phyloP scores from a whole-genome alignment of 1,284 basidiomycete genomes.

The Anthracocystis panici-leucophaei region DNA sequence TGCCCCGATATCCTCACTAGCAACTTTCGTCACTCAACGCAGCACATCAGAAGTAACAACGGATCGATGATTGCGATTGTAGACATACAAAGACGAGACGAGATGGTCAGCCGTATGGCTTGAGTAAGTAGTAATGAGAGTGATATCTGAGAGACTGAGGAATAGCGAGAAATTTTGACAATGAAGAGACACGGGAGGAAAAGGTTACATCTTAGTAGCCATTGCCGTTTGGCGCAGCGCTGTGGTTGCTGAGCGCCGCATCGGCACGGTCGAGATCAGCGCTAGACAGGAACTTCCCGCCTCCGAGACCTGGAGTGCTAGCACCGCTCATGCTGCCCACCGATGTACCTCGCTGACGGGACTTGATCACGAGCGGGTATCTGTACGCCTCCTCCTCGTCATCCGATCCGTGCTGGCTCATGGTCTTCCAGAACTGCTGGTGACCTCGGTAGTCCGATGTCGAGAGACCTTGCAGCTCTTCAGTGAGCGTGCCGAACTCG shows the following conservation, averaged over 20 bases:
- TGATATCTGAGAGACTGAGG: not conserved
- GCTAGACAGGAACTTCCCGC: constrained; percentile 57
- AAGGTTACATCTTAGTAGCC: constrained; percentile 3
- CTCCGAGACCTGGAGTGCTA: constrained; percentile 61
- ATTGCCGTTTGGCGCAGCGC: constrained; percentile 33
- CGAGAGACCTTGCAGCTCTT: constrained; percentile 63
- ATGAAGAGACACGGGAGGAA: not conserved
- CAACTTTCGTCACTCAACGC: not conserved
- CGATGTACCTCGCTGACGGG: constrained; percentile 52
- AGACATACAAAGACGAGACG: constrained; percentile 6
- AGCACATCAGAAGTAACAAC: not conserved
- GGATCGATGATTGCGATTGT: not conserved
- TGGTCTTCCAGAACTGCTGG: constrained; percentile 62
- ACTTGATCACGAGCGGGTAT: constrained; percentile 63
- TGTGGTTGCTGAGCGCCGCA: constrained; percentile 58
- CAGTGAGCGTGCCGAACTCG: constrained; percentile 63
- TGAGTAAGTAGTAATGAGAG: not conserved
- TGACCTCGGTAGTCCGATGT: constrained; percentile 63
- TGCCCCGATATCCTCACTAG: not conserved
- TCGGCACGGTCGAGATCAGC: constrained; percentile 60
- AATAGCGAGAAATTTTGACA: not conserved
- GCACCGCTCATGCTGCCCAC: constrained; percentile 64
- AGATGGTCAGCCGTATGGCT: not conserved
- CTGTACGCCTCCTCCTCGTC: constrained; percentile 61
- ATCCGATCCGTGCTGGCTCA: constrained; percentile 60